phyloP scores from a whole-genome alignment of 163 green algal genomes.

The Prototheca cutis region DNA sequence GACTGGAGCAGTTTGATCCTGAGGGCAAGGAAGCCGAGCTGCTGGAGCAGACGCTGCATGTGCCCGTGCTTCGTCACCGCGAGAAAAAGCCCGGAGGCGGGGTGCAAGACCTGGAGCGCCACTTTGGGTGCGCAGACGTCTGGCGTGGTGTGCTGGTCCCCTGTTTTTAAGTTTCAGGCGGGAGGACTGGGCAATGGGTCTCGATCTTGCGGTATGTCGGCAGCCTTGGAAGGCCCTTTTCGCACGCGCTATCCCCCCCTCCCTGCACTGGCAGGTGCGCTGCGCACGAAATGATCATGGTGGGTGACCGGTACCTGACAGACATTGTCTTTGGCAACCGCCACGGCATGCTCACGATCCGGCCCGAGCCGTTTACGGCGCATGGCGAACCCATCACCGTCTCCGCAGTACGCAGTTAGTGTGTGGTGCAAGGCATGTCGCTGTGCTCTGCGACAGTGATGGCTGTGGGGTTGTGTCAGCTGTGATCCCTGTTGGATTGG shows the following conservation, averaged over 20 bases:
- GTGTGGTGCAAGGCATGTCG: too few species aligned
- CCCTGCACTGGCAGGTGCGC: constrained; percentile 26
- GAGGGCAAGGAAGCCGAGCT: constrained; percentile 53
- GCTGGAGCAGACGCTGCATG: constrained; percentile 55
- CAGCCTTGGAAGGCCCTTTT: too few species aligned
- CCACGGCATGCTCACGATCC: constrained; percentile 76
- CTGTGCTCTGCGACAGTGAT: too few species aligned
- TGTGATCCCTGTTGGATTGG: too few species aligned
- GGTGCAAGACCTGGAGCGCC: constrained; percentile 46
- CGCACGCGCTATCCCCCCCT: too few species aligned
- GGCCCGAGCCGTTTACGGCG: constrained; percentile 50
- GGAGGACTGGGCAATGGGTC: too few species aligned
- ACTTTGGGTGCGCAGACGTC: constrained; percentile 72
- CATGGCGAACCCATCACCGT: constrained; percentile 54
- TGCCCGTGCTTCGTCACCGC: constrained; percentile 65
- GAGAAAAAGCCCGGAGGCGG: constrained; percentile 81
- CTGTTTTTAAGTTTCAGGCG: too few species aligned
- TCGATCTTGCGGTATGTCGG: too few species aligned
- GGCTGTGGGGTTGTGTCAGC: too few species aligned
- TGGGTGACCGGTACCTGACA: constrained; percentile 77
- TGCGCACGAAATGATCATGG: constrained; percentile 62
- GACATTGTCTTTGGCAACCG: constrained; percentile 84
- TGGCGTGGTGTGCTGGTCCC: too few species aligned
- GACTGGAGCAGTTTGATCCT: constrained; percentile 65
- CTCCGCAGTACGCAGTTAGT: too few species aligned